These are phyloP conservation scores for Fusarium nodosum DNA, from an alignment of 2,329 filamentous ascomycete species.

Conservation along the genomic window DNA sequence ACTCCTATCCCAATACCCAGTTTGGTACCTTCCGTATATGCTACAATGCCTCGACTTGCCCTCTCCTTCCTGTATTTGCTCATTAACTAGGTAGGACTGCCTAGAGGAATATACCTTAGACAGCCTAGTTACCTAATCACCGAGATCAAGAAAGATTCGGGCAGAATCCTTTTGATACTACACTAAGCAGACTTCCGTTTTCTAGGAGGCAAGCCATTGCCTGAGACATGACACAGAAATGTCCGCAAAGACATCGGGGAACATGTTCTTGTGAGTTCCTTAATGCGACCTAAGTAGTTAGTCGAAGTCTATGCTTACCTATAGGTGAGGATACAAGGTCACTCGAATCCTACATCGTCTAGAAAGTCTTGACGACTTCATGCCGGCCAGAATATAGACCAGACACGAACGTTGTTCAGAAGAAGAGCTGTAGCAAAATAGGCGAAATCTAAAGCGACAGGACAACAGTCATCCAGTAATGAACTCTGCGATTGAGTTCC, in stretches of 20 bases:
- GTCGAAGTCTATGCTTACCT: neutral
- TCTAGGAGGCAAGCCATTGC: neutral
- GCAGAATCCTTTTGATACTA: neutral
- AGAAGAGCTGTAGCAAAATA: neutral
- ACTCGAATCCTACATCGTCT: neutral
- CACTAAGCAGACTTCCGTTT: neutral
- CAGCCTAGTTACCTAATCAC: no score
- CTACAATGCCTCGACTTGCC: neutral
- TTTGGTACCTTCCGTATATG: neutral
- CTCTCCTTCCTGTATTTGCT: neutral
- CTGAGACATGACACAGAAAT: neutral
- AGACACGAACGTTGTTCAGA: neutral
- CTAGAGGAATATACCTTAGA: neutral
- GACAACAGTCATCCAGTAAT: neutral
- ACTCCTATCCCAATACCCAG: neutral
- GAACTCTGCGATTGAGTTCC: neutral
- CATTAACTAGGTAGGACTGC: neutral
- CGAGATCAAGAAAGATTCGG: neutral
- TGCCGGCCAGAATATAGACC: neutral
- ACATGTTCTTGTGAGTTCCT: accelerated
- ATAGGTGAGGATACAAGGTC: neutral
- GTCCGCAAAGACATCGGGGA: accelerated
- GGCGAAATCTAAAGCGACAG: neutral
- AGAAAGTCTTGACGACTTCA: neutral
- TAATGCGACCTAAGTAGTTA: neutral